Base-by-base conservation (phyloP, 2,329 filamentous ascomycete genomes). In the Talaromyces atroroseus region DNA sequence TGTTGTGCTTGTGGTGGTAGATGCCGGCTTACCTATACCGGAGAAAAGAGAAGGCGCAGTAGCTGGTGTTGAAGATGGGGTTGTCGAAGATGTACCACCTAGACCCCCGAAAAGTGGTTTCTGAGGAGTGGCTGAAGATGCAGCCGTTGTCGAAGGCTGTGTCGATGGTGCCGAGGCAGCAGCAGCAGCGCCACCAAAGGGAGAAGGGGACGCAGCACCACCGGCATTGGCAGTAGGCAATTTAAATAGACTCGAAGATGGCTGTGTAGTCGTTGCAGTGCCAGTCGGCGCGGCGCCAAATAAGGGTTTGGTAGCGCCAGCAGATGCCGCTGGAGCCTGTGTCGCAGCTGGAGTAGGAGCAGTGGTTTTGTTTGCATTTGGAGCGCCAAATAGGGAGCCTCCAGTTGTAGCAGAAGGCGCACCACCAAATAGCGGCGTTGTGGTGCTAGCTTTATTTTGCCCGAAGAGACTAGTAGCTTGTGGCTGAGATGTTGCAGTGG, bases 81-180 rank as follows among this genome's bases (percentile, higher is more conserved):
- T 62, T 57, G 67, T 67, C 5, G 69, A 63, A 49, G 70, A 63
- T 32, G 68, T 54, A 20, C 62, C 63, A 8, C 68, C 68, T 23
- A 68, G 51, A 45, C 53, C 29, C 24, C 66, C 64, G 59, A 73
- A 73, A n/a, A 66, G 54, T 44, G 69, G 60, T 54, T 71, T 71
- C 59, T 70, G 67, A 14, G 69, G 67, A 36, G 69, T 68, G 24
- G 68, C 62, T 26, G 66, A 62, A 32, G 70, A 67, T 40, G 68
- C 57, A 20, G 65, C 59, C 16, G 66, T 61, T 48, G 64, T 62
- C 42, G 65, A 60, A 18, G 66, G 59, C 24, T 60, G 58, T 49
- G 61, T 59, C 20, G 64, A 52, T 34, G 63, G 48, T 21, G 50
- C 51, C 12, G 51, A 40, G 40, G 55, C 24, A 34, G 49, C 55